A percentile compares a stretch with the other conserved stretches of the same genome.
phyloP scores from a whole-genome alignment of 345 rosid genomes.

The Populus pruinosa region DNA sequence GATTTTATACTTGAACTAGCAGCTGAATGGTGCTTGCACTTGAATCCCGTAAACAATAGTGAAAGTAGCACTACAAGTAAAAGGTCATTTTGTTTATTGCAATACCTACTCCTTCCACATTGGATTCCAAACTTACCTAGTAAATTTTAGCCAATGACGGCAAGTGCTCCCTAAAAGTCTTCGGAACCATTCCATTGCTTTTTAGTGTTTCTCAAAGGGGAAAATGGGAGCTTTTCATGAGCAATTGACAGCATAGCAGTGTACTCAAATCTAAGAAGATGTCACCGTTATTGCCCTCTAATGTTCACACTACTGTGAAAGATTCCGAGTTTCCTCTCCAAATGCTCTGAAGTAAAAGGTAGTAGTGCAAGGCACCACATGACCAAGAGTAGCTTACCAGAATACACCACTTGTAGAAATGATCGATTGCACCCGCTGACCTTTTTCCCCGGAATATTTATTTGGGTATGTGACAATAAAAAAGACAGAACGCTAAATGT shows the following conservation, averaged over 20 bases:
- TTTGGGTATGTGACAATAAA: not conserved
- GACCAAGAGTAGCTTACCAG: not conserved
- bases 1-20: conserved; percentile 42
- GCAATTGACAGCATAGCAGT: conserved; percentile 30
- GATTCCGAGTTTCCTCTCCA: not conserved
- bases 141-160: conserved; percentile 29
- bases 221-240: conserved; percentile 22
- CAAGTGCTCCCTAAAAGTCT: conserved; percentile 24
- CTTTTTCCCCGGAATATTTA: not conserved
- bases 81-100: conserved; percentile 31
- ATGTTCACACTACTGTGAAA: not conserved
- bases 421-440: not conserved
- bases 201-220: conserved; percentile 10
- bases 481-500: not conserved
- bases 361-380: not conserved
- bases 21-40: conserved; percentile 20
- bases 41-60: conserved; percentile 41
- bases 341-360: not conserved
- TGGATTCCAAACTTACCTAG: conserved; percentile 10
- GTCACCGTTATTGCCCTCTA: not conserved
- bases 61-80: conserved; percentile 56
- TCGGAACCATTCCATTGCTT: conserved; percentile 28
- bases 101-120: conserved; percentile 39
- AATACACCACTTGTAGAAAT: not conserved
- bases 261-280: not conserved